Evolutionary conservation across 495 filamentous ascomycete genomes (phyloP), one percentile per base, ranked within the genome.

Genomic region (Cryomyces minteri): DNA sequence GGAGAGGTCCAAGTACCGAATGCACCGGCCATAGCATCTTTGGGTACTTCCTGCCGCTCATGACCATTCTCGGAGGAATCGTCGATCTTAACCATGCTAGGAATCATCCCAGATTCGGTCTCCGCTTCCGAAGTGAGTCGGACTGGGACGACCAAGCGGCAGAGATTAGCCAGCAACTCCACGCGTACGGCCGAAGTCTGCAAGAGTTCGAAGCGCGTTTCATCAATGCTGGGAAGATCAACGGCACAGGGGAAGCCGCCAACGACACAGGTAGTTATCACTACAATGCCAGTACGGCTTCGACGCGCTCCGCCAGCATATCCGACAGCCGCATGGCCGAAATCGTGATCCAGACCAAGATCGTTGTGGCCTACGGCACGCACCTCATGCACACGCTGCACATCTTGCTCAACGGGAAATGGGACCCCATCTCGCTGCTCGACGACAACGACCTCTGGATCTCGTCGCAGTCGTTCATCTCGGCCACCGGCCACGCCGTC

Each of bases 1-100:
- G 72, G 59, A 58, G 74, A 41, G 86, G 86, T 8, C 84, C 86
- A 18, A 69, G 70, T 43, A 85, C 82, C 51, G 80, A 88, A 57
- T 88, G 83, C 60, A 84, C 79, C 41, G 84, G 85, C 29, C 82
- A 86, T 60, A 83, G 86, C 62, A 82, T 93, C 61, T 94, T 90
- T 58, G 85, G 85, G 44, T 93, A 85, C 58, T 94, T 94, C 66
- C 63, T 88, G 43, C 88, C 87, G 28, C 62, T 94, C 49, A 94
- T 94, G 87, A 83, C 84, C 11, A 92, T 94, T 43, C 71, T 94
- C 7, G 87, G 87, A 42, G 84, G 85, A 61, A 85, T 93, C 43
- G 84, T 94, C 51, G 87, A 94, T 57, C 67, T 94, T 38, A 80
- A 88, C 51, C 87, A 94, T 62, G 81, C 84, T 14, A 71, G 80